phyloP scores from a whole-genome alignment of 1,139 yeast species.

The Pichia sp. region DNA sequence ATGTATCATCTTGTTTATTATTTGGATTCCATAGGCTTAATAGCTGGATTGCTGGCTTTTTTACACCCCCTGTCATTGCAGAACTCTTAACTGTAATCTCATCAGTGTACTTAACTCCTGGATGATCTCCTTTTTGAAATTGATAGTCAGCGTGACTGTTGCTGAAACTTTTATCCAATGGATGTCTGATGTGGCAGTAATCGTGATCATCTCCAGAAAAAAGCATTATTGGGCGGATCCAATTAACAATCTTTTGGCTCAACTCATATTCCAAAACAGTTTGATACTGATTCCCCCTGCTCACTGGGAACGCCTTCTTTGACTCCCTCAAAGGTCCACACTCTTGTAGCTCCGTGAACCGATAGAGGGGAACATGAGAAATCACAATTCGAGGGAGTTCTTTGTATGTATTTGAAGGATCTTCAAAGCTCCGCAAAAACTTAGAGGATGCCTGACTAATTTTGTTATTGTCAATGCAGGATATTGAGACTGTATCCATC shows the following conservation, averaged over 20 bases:
- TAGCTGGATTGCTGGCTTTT: slow-evolving; percentile 79
- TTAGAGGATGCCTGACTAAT: slow-evolving; percentile 41
- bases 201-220: slow-evolving; percentile 98
- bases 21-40: slow-evolving; percentile 60
- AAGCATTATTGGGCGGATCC: slow-evolving; percentile 58
- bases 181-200: slow-evolving; percentile 75
- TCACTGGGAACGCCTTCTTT: slow-evolving; percentile 56
- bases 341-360: slow-evolving; percentile 46
- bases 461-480: slow-evolving; percentile 43
- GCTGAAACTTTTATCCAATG: slow-evolving; percentile 28
- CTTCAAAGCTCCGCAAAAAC: slow-evolving; percentile 35
- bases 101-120: slow-evolving; percentile 41
- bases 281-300: slow-evolving; percentile 73
- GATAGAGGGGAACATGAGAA: slow-evolving; percentile 74
- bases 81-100: slow-evolving; percentile 87
- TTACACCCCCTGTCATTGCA: slow-evolving; percentile 90
- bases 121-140: slow-evolving; percentile 23
- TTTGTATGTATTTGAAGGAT: slow-evolving; percentile 28
- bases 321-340: slow-evolving; percentile 76
- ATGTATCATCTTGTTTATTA: slow-evolving; percentile 21
- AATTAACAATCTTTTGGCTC: slow-evolving; percentile 51
- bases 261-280: slow-evolving; percentile 62
- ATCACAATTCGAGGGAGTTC: slow-evolving; percentile 63
- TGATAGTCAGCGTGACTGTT: slow-evolving; percentile 10
- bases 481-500: slow-evolving; percentile 76